Base-by-base conservation (phyloP, 202 grass and related monocot species). In the Musa balbisiana region DNA sequence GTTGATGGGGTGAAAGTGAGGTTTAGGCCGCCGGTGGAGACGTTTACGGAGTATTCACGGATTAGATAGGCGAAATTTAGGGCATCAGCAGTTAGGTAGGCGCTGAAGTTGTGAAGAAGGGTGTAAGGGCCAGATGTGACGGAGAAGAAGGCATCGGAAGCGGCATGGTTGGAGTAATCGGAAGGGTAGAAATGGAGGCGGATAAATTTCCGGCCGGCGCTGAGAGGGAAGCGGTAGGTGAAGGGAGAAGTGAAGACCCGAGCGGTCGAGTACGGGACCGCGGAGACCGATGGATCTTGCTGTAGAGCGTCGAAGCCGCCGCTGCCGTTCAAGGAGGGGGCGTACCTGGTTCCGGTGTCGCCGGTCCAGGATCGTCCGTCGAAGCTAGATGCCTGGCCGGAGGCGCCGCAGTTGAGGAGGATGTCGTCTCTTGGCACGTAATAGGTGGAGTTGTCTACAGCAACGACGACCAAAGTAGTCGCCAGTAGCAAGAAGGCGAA, bases 181-280 rank as follows among this genome's bases (percentile, higher is more conserved):
- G 55, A 59, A 59, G 15, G 55, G 72, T 96, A 92, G 75, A 96
- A 96, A 86, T 84, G 83, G 77, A 92, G 85, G 62, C 93, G 84
- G n/a, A 96, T 79, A 83, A 96, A 96, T 20, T 80, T 80, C 33
- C 89, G 87, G 10, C 89, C 84, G 8, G 84, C 64, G 21, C 21
- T 5, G 49, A 87, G 71, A 55, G 78, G 80, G 83, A 96, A 90
- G 79, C 71, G 69, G 70, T 54, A 72, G 11, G 70, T 72, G 70
- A 53, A 72, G 12, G 70, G 70, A 33, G 73, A 76, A 2, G 73
- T 24, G 56, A 62, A 76, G 56, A 64, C 21, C 26, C 73, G 26
- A 17, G 73, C 73, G 0, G 73, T 76, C 73, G 63, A 33, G 73
- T 51, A 63, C 1, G 73, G 73, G 21, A 76, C 56, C 15, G 9